phyloP scores from a whole-genome alignment of 225 moss, liverwort and hornwort species.

The Sphagnum tenellum region DNA sequence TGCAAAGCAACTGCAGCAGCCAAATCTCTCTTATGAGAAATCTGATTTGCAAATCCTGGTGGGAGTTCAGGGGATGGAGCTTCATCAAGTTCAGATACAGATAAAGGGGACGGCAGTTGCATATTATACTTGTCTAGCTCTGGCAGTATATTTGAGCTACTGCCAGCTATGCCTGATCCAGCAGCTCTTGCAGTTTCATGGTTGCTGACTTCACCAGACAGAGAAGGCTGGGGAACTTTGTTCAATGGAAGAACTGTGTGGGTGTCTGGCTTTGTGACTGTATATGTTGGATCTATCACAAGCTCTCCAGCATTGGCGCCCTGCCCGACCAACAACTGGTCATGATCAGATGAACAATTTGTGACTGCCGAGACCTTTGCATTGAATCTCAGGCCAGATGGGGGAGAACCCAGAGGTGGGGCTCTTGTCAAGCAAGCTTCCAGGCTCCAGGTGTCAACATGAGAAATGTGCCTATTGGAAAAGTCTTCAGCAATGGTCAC shows the following conservation, averaged over 20 bases:
- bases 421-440: background rate
- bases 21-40: background rate
- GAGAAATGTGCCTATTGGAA: background rate
- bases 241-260: background rate
- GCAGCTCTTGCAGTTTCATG: too few species aligned
- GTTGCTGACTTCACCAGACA: background rate
- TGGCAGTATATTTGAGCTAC: background rate
- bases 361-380: background rate
- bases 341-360: background rate
- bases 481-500: background rate
- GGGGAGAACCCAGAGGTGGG: background rate
- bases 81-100: background rate
- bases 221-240: background rate
- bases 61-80: background rate
- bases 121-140: background rate
- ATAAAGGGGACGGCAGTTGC: background rate
- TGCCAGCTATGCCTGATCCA: background rate
- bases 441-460: background rate
- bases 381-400: background rate
- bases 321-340: background rate
- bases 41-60: constrained; percentile 1
- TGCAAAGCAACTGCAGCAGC: too few species aligned
- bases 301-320: background rate
- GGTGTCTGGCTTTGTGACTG: background rate
- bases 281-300: background rate